Evolutionary conservation across 2,329 filamentous ascomycete species (phyloP).

Genomic region (Sporothrix curviconia): DNA sequence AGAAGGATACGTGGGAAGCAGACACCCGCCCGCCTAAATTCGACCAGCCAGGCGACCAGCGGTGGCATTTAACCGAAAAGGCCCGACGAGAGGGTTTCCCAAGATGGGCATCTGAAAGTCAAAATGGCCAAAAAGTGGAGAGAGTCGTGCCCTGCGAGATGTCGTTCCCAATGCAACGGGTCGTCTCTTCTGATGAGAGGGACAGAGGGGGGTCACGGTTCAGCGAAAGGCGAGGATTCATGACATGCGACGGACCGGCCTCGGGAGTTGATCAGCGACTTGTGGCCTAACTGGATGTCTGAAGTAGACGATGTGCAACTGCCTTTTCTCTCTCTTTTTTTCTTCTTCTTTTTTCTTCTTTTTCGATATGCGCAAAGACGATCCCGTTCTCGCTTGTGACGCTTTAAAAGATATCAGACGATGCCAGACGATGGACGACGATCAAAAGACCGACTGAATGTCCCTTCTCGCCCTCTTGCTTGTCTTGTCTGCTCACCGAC

Average conservation of each 20-base stretch:
- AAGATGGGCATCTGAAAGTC: constrained; percentile 5
- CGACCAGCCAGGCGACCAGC: no score
- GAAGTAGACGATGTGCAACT: no score
- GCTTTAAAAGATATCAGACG: no score
- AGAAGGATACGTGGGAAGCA: no score
- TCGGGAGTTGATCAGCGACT: background rate
- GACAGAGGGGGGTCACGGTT: background rate
- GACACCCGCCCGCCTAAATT: no score
- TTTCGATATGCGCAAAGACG: no score
- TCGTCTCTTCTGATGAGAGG: background rate
- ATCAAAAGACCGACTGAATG: background rate
- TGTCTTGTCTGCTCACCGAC: background rate
- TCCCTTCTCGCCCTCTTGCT: background rate
- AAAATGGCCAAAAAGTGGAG: background rate
- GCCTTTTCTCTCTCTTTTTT: no score
- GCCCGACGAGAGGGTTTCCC: constrained; percentile 8
- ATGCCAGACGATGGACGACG: background rate
- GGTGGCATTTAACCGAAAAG: background rate
- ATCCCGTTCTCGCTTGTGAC: no score
- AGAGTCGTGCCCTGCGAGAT: background rate
- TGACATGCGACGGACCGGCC: background rate
- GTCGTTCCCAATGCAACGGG: background rate
- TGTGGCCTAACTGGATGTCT: background rate
- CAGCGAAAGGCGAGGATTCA: background rate
- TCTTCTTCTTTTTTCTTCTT: no score